Base-by-base conservation (phyloP, 2,329 filamentous ascomycete genomes). In the Venturia effusa region DNA sequence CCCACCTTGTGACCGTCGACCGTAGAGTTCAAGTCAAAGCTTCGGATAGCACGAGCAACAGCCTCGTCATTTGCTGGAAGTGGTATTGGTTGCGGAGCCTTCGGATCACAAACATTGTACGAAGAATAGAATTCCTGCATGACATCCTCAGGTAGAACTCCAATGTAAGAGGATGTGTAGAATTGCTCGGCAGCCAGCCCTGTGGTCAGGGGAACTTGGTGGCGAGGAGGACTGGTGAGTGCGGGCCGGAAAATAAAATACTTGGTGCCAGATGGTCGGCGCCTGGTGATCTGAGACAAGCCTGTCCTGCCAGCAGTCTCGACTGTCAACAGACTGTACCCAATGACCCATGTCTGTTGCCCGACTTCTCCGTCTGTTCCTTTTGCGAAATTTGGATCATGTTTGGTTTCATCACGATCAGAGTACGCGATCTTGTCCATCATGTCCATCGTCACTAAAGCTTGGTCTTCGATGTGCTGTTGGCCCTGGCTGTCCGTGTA, bases 1-100 rank as follows among this genome's bases (percentile, higher is more conserved):
- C 94, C 94, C 51, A 96, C 88, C 75, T 96, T 97, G 80, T 97
- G 92, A 7, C 92, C 92, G 74, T 99, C 94, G 4, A 99, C 88
- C 10, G 91, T 92, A 43, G 93, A 88, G 68, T 86, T 95, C 39
- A 88, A 86, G 74, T 99, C 94, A 73, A 99, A 95, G 15, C 85
- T 81, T 43, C 84, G 83, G 45, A 99, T 87, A 0, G 90, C 88
- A 68, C 93, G 85, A 43, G 85, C 82, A 1, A 88, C 85, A 39
- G 83, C 82, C 19, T 90, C 88, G 65, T 88, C 84, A 34, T 84
- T 78, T 51, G 39, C 61, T 0, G 92, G 91, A 7, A 97, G 80
- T 0, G 87, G 85, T 57, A 97, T 85, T 11, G 89, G 91, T 59
- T 88, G 88, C 64, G 57, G 67, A 71, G 40, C 19, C 64, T 61